phyloP scores from a whole-genome alignment of 805 yeast genomes.

The Limtongozyma cylindracea region DNA sequence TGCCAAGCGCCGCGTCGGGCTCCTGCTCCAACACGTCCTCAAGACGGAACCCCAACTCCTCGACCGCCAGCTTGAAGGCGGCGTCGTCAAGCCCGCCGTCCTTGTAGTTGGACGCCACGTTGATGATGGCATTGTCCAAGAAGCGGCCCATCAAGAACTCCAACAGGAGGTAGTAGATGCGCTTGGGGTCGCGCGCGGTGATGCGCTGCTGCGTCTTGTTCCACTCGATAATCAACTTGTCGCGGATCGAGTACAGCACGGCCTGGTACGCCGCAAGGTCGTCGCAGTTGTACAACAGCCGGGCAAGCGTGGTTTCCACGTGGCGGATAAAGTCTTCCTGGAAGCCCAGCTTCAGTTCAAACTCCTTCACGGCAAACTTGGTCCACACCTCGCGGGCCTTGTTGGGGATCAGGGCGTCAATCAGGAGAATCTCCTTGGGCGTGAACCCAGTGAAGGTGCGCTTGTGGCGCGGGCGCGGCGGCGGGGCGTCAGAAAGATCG shows the following conservation, averaged over 20 bases:
- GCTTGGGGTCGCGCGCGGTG: slow-evolving; percentile 59
- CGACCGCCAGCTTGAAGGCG: slow-evolving; percentile 33
- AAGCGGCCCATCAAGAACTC: slow-evolving; percentile 93
- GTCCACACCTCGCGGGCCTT: slow-evolving; percentile 60
- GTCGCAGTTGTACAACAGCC: slow-evolving; percentile 82
- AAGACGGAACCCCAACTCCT: slow-evolving; percentile 49
- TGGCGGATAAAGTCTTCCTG: slow-evolving; percentile 52
- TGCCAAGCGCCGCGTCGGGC: slow-evolving; percentile 88
- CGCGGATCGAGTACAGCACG: slow-evolving; percentile 54
- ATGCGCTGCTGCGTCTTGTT: slow-evolving; percentile 81
- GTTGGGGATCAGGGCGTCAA: slow-evolving; percentile 62
- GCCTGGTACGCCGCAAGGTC: slow-evolving; percentile 85
- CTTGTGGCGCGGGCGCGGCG: slow-evolving; percentile 21
- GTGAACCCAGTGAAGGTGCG: slow-evolving; percentile 80
- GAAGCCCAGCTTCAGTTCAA: slow-evolving; percentile 27
- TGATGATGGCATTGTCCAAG: slow-evolving; percentile 78
- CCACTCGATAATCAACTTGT: slow-evolving; percentile 67
- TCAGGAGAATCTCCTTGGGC: slow-evolving; percentile 66
- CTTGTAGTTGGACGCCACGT: slow-evolving; percentile 53
- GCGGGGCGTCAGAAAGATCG: slow-evolving; percentile 11
- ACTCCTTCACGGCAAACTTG: slow-evolving; percentile 13
- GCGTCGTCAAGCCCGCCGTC: slow-evolving; percentile 82
- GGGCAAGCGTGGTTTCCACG: slow-evolving; percentile 79
- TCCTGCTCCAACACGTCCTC: slow-evolving; percentile 73
- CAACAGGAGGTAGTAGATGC: slow-evolving; percentile 67